Percentiles rank a stretch among this genome's conserved stretches.
Evolutionary conservation across 2,329 filamentous ascomycete species (phyloP).

Genomic region (Ascomycota sp.): DNA sequence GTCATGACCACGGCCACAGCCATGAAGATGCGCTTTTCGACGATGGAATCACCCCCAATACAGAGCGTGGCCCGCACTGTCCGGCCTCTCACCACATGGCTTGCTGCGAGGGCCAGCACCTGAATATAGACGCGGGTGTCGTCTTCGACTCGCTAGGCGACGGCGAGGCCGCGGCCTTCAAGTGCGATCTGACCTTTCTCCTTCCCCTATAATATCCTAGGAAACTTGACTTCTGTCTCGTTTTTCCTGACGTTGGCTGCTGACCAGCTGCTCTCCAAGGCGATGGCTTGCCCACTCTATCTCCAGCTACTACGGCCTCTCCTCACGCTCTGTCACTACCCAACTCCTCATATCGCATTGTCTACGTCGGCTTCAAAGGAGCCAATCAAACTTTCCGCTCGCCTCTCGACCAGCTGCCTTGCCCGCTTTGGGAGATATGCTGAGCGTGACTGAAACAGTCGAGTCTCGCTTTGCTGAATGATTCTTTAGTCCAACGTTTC

Average conservation of each 20-base stretch:
- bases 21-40: conserved; percentile 26
- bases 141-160: conserved; percentile 64
- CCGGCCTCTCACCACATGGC: conserved; percentile 24
- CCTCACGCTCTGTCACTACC: conserved; percentile 65
- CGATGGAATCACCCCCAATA: conserved; percentile 44
- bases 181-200: conserved; percentile 29
- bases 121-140: conserved; percentile 41
- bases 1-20: not conserved
- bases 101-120: conserved; percentile 30
- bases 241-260: not conserved
- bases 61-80: conserved; percentile 16
- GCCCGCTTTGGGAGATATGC: conserved; percentile 43
- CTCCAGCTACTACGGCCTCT: conserved; percentile 75
- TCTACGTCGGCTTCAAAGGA: conserved; percentile 59
- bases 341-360: conserved; percentile 51
- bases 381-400: conserved; percentile 9
- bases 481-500: not conserved
- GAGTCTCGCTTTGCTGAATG: too few relatives aligned
- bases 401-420: conserved; percentile 24
- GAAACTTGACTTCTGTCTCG: not conserved
- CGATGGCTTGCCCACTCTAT: conserved; percentile 89
- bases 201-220: too few relatives aligned
- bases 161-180: conserved; percentile 61
- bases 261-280: conserved; percentile 19
- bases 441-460: conserved; percentile 8